Conservation (phyloP, 768 basidiomycete species). For the Grammothele lineata region DNA sequence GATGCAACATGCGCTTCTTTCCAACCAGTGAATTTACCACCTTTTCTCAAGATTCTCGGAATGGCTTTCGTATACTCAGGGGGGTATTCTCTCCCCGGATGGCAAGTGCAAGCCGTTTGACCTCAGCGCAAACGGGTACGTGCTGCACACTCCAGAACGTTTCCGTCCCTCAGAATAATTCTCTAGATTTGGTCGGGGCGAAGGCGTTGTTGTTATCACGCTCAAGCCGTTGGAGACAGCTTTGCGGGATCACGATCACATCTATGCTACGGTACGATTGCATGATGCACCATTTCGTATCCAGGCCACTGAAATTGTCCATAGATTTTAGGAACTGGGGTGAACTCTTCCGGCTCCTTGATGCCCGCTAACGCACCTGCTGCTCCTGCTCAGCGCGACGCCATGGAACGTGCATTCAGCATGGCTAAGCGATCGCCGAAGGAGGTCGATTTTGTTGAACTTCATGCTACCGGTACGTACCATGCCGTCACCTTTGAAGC, state of each 20-base stretch:
- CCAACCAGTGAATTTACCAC: constrained; percentile 6
- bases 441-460: constrained; percentile 46
- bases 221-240: constrained; percentile 37
- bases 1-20: too few species aligned
- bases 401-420: constrained; percentile 35
- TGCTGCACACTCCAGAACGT: too few species aligned
- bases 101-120: constrained; percentile 45
- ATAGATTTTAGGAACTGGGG: constrained; percentile 38
- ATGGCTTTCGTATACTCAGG: constrained; percentile 35
- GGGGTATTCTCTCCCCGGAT: constrained; percentile 34
- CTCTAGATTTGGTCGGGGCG: constrained; percentile 30
- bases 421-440: constrained; percentile 27
- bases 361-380: constrained; percentile 37
- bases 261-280: constrained; percentile 39
- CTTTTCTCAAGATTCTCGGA: constrained; percentile 28
- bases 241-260: constrained; percentile 34
- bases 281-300: too few species aligned
- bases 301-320: too few species aligned
- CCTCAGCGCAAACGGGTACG: constrained; percentile 38
- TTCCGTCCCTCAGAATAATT: too few species aligned
- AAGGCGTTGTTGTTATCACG: constrained; percentile 36
- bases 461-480: constrained; percentile 43
- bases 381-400: constrained; percentile 32
- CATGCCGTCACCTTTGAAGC: too few species aligned
- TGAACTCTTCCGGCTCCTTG: constrained; percentile 34